Evolutionary conservation across 148 eudicot genomes (phyloP).

Genomic region (Nepenthes gracilis): DNA sequence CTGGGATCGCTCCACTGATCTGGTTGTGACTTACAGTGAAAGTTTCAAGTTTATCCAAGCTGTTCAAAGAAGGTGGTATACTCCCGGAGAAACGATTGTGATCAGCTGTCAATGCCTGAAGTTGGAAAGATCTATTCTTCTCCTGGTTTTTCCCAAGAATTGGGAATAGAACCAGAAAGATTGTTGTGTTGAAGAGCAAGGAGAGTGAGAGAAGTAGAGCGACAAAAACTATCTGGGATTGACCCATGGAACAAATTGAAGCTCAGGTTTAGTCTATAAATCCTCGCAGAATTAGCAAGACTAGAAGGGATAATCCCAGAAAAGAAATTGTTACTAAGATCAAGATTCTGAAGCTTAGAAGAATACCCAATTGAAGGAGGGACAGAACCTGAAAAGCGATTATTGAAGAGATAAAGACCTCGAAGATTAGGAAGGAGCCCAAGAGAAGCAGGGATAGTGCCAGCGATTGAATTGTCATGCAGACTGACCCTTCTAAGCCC

Average conservation of each 20-base stretch:
- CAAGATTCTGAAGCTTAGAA: slow-evolving; percentile 40
- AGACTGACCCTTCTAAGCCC: slow-evolving; percentile 54
- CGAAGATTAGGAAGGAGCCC: slow-evolving; percentile 61
- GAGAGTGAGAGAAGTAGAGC: slow-evolving; percentile 34
- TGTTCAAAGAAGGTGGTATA: slow-evolving; percentile 46
- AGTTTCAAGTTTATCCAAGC: slow-evolving; percentile 31
- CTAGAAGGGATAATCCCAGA: slow-evolving; percentile 41
- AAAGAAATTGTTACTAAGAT: slow-evolving; percentile 63
- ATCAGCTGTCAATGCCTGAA: slow-evolving; percentile 42
- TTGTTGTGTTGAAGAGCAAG: slow-evolving; percentile 66
- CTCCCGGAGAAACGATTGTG: slow-evolving; percentile 47
- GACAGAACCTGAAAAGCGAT: slow-evolving; percentile 57
- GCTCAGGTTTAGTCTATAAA: slow-evolving; percentile 70
- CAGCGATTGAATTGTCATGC: slow-evolving; percentile 65
- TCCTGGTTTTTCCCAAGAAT: slow-evolving; percentile 28
- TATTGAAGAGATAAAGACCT: slow-evolving; percentile 68
- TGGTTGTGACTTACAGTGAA: slow-evolving; percentile 44
- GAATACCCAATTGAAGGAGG: slow-evolving; percentile 51
- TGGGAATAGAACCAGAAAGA: slow-evolving; percentile 52
- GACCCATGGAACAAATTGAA: slow-evolving; percentile 52
- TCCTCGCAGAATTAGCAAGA: slow-evolving; percentile 41
- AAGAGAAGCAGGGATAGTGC: slow-evolving; percentile 55
- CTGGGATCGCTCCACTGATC: slow-evolving; percentile 35
- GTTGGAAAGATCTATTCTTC: slow-evolving; percentile 13
- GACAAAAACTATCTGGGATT: slow-evolving; percentile 40